Evolutionary conservation across 78 protist genomes (phyloP).

Genomic region (Acrasis kona): DNA sequence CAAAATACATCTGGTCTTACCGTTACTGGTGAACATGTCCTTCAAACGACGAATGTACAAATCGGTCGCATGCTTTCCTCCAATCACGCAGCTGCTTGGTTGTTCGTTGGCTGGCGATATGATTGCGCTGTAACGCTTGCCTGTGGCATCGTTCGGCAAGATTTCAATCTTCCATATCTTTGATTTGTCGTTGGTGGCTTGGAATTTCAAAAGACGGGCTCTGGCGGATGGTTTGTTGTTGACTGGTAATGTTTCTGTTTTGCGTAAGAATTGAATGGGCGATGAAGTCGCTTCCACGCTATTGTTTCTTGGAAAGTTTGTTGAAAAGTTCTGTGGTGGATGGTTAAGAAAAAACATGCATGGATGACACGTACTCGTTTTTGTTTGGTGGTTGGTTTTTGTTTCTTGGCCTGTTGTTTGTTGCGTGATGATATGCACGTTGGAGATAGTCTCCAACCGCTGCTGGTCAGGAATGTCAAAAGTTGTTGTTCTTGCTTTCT

Average conservation of each 20-base stretch:
- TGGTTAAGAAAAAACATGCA: neutral
- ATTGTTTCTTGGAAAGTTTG: neutral
- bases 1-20: neutral
- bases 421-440: too few species aligned
- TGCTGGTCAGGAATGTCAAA: neutral
- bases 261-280: neutral
- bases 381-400: too few species aligned
- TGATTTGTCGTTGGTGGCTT: neutral
- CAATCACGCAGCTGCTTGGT: neutral
- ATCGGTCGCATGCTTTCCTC: neutral
- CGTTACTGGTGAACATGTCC: neutral
- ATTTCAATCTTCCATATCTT: neutral
- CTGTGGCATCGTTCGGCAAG: neutral
- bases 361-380: too few species aligned
- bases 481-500: neutral
- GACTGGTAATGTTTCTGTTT: neutral
- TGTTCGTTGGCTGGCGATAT: neutral
- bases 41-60: neutral
- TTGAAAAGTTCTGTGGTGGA: neutral
- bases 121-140: neutral
- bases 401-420: too few species aligned
- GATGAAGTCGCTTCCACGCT: neutral
- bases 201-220: neutral
- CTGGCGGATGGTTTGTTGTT: neutral
- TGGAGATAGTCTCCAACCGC: too few species aligned